A percentile compares a stretch with the other conserved stretches of the same genome.
Evolutionary conservation across 2,329 filamentous ascomycete genomes (phyloP).

Genomic region (Rhinocladiella mackenziei): DNA sequence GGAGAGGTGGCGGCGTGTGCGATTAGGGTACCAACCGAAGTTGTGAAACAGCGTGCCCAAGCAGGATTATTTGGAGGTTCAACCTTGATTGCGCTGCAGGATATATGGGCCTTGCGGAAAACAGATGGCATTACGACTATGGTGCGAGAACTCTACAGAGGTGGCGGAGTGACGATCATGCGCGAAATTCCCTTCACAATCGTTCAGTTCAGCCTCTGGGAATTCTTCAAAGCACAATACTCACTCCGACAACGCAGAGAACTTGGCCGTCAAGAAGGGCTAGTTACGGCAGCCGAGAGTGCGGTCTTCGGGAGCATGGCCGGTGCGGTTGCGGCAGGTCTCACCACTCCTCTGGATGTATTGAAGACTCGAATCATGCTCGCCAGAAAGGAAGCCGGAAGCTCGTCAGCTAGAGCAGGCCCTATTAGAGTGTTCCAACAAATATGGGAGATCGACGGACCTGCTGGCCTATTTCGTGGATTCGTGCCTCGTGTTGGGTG

Average conservation of each 20-base stretch:
- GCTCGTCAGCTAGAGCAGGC: slow-evolving; percentile 34
- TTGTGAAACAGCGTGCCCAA: slow-evolving; percentile 94
- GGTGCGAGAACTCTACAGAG: slow-evolving; percentile 81
- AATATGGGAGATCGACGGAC: slow-evolving; percentile 54
- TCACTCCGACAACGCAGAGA: slow-evolving; percentile 52
- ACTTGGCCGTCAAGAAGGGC: slow-evolving; percentile 38
- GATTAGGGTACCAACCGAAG: slow-evolving; percentile 89
- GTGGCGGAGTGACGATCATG: slow-evolving; percentile 88
- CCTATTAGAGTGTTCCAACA: slow-evolving; percentile 54
- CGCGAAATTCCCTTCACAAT: slow-evolving; percentile 96
- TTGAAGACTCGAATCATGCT: slow-evolving; percentile 97
- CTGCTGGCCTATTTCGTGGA: slow-evolving; percentile 46
- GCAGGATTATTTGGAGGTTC: slow-evolving; percentile 74
- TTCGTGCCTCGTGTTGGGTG: slow-evolving; percentile 80
- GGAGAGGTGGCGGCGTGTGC: slow-evolving; percentile 92
- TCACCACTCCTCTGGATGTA: slow-evolving; percentile 92
- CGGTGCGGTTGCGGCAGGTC: slow-evolving; percentile 77
- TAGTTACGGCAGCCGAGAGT: slow-evolving; percentile 69
- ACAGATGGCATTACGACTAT: slow-evolving; percentile 45
- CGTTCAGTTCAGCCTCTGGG: slow-evolving; percentile 96
- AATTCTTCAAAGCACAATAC: slow-evolving; percentile 68
- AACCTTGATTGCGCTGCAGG: slow-evolving; percentile 61
- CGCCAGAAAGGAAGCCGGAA: slow-evolving; percentile 60
- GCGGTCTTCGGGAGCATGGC: slow-evolving; percentile 79
- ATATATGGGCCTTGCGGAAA: slow-evolving; percentile 58